Evolutionary conservation across 805 yeast species (phyloP).

Genomic region (Candida chauliodis): DNA sequence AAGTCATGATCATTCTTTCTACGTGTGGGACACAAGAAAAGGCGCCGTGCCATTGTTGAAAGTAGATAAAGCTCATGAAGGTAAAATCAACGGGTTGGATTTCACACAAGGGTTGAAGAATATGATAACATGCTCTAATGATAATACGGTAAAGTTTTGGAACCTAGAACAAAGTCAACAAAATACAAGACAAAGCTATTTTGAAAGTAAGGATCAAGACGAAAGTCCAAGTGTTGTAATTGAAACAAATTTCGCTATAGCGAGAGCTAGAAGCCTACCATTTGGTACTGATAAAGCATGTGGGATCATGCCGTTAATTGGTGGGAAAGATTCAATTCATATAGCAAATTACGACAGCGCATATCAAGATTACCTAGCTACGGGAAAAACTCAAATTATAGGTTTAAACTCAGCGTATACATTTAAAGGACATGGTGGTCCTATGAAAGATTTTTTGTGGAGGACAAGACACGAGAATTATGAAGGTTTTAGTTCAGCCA

Average conservation of each 20-base stretch:
- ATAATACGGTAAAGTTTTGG: constrained; percentile 80
- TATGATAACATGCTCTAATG: constrained; percentile 82
- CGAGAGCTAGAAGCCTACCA: constrained; percentile 85
- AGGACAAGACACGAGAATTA: constrained; percentile 46
- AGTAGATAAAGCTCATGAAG: constrained; percentile 66
- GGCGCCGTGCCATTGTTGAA: constrained; percentile 72
- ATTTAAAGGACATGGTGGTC: constrained; percentile 79
- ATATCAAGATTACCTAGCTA: constrained; percentile 21
- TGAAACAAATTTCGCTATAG: constrained; percentile 76
- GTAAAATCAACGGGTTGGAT: constrained; percentile 87
- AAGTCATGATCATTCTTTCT: constrained; percentile 76
- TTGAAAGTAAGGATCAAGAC: constrained; percentile 11
- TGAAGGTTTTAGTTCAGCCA: constrained; percentile 43
- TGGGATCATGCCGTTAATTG: constrained; percentile 86
- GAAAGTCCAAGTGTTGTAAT: constrained; percentile 55
- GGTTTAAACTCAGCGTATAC: constrained; percentile 45
- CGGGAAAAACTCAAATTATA: constrained; percentile 24
- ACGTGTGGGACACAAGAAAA: constrained; percentile 85
- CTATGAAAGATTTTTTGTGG: constrained; percentile 88
- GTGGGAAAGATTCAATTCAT: constrained; percentile 67
- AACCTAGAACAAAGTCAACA: constrained; percentile 40
- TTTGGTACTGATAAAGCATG: constrained; percentile 74
- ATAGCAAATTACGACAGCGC: constrained; percentile 47
- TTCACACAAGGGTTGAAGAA: constrained; percentile 61
- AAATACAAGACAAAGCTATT: constrained; percentile 16